Evolutionary conservation across 371 early-diverging fungal genomes (phyloP).

Genomic region (Mortierella sp.): DNA sequence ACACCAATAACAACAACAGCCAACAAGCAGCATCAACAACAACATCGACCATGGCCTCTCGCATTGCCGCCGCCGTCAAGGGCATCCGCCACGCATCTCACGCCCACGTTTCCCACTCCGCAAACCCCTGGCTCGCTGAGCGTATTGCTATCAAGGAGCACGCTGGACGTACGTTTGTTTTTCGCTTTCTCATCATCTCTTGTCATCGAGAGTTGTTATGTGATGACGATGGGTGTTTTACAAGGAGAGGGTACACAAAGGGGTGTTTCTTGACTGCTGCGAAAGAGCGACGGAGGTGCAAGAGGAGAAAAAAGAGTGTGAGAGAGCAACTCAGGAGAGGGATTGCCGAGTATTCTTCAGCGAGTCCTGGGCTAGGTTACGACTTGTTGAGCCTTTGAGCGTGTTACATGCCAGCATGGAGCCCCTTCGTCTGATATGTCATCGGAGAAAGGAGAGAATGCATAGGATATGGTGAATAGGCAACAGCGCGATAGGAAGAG

Average conservation of each 20-base stretch:
- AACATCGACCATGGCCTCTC: slow-evolving; percentile 32
- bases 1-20: not conserved
- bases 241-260: not conserved
- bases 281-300: not conserved
- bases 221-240: not conserved
- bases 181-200: not conserved
- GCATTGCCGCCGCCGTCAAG: slow-evolving; percentile 40
- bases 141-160: slow-evolving; percentile 44
- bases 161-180: slow-evolving; percentile 34
- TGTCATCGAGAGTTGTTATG: not conserved
- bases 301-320: too few species aligned
- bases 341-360: too few species aligned
- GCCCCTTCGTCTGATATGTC: not conserved
- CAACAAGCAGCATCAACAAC: not conserved
- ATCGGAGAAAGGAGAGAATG: not conserved
- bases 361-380: not conserved
- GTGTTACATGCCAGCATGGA: not conserved
- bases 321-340: not conserved
- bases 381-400: not conserved
- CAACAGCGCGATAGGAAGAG: not conserved
- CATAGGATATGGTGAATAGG: not conserved
- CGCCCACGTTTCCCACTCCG: slow-evolving; percentile 16
- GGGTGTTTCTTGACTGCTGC: not conserved
- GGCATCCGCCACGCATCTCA: slow-evolving; percentile 44
- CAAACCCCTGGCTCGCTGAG: slow-evolving; percentile 50